Conservation (phyloP, 345 rosid genomes). For the Passiflora organensis region DNA sequence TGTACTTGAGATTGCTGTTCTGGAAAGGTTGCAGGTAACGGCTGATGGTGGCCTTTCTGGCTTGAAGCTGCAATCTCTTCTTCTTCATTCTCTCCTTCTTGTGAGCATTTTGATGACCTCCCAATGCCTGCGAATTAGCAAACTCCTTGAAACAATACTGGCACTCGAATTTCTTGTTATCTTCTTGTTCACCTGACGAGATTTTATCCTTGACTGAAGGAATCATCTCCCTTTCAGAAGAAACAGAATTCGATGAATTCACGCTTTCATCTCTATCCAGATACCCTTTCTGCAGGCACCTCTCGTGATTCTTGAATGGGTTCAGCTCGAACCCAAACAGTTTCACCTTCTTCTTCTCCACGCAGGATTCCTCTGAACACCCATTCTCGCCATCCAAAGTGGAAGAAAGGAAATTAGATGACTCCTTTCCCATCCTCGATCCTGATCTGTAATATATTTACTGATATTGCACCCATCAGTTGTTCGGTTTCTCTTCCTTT, state of each 20-base stretch:
- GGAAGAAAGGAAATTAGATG: constrained; percentile 19
- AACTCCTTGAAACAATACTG: constrained; percentile 30
- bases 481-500: constrained; percentile 27
- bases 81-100: constrained; percentile 31
- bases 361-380: constrained; percentile 40
- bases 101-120: constrained; percentile 33
- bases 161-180: constrained; percentile 28
- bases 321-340: constrained; percentile 81
- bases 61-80: constrained; percentile 27
- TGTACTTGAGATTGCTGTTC: constrained; percentile 31
- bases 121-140: constrained; percentile 31
- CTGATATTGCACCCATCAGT: neutral
- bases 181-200: neutral
- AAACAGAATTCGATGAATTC: constrained; percentile 47
- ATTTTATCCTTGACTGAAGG: constrained; percentile 15
- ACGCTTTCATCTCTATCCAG: constrained; percentile 69
- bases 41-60: constrained; percentile 57
- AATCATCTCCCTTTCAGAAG: constrained; percentile 21
- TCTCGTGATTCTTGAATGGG: constrained; percentile 12
- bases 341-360: constrained; percentile 42
- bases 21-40: constrained; percentile 54
- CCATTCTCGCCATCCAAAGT: constrained; percentile 35
- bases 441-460: too few relatives aligned
- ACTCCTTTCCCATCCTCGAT: constrained; percentile 30
- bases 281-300: constrained; percentile 33